Evolutionary conservation across 441 rosid species (phyloP).

Genomic region (Croton setiger): DNA sequence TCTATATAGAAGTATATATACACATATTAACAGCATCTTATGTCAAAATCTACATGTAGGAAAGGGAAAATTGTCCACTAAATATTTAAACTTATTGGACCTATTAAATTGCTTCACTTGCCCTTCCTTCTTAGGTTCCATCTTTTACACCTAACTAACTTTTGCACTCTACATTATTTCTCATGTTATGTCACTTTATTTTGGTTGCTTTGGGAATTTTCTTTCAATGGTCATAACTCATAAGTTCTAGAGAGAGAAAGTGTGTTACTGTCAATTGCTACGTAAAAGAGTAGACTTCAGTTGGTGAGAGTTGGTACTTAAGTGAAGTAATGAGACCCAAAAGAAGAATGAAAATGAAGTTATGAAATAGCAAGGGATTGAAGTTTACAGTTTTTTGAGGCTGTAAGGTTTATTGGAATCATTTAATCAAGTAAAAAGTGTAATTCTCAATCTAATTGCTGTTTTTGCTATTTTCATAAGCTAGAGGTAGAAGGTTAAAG

Average conservation of each 20-base stretch:
- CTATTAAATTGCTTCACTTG: slow-evolving; percentile 16
- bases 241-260: background rate
- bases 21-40: slow-evolving; percentile 15
- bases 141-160: slow-evolving; percentile 24
- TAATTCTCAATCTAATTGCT: background rate
- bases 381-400: background rate
- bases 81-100: slow-evolving; percentile 21
- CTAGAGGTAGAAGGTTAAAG: background rate
- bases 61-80: slow-evolving; percentile 18
- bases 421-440: background rate
- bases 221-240: too few relatives aligned
- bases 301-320: background rate
- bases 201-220: background rate
- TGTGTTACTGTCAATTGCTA: background rate
- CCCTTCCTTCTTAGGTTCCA: slow-evolving; percentile 5
- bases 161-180: background rate
- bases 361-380: background rate
- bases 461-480: background rate
- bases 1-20: too few relatives aligned
- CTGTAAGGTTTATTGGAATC: background rate
- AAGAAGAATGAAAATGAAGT: background rate
- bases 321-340: background rate
- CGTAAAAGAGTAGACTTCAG: background rate
- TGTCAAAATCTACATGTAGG: slow-evolving; percentile 24
- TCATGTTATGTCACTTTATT: background rate